Base-by-base conservation (phyloP, 805 yeast species). In the Scheffersomyces amazonensis region DNA sequence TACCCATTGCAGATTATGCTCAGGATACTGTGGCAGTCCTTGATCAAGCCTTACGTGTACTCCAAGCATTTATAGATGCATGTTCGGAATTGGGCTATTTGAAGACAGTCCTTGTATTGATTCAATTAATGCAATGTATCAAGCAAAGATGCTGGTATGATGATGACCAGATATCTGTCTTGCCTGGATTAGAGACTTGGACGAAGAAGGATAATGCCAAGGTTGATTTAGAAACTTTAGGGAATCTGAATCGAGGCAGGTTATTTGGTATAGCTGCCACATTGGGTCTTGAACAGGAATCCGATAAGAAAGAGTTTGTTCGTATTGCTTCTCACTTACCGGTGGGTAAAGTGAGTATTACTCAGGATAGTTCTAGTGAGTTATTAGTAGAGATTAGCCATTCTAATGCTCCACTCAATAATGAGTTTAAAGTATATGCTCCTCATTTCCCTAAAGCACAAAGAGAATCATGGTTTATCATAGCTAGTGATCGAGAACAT, bases 1-100 rank as follows among this genome's bases (percentile, higher is more conserved):
- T 93, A 34, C 99, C 98, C 2, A 87, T 93, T 53, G 95, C 96
- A 0, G 99, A 93, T 69, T 93, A 93, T 56, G 72, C 84, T 8
- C 98, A 91, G 56, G 99, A 93, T 60, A 89, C 96, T 0, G 79
- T 89, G 11, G 82, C 97, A 0, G 96, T 93, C 8, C 66, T 93
- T 40, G 99, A 95, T 54, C 99, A 93, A 64, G 80, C 95, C 6
- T 69, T 93, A 53, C 95, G 99, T 76, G 83, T 93, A 45, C 64
- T 90, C 37, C 99, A 93, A 56, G 97, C 98, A 0, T 83, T 77
- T 48, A 82, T 91, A 42, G 99, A 93, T 62, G 87, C 87, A 16
- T 81, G 93, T 1, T 79, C 96, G 2, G 97, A 91, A 49, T 53
- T 81, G 48, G 96, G 96, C 0, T 83, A 78, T 49, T 66, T 81